Evolutionary conservation across 768 basidiomycete genomes (phyloP).

Genomic region (Mycena filopes): DNA sequence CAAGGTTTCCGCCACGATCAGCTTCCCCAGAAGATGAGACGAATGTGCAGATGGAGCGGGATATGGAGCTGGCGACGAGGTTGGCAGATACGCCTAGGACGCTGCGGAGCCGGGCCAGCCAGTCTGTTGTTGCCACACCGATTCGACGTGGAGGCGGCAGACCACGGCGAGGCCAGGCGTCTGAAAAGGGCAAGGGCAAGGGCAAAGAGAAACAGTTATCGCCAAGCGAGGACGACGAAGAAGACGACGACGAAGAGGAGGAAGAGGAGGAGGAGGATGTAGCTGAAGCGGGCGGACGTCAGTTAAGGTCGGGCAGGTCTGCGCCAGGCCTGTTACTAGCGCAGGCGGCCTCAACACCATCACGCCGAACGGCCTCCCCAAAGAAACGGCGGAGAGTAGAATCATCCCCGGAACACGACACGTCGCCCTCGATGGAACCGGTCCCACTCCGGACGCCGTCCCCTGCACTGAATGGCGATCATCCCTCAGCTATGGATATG

Average conservation of each 20-base stretch:
- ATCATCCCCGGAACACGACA: constrained; percentile 46
- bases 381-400: constrained; percentile 60
- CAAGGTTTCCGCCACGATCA: constrained; percentile 10
- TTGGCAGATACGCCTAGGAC: constrained; percentile 27
- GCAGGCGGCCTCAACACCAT: constrained; percentile 13
- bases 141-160: not conserved
- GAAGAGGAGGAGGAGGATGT: constrained; percentile 4
- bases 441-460: constrained; percentile 16
- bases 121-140: constrained; percentile 18
- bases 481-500: constrained; percentile 21
- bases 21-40: constrained; percentile 5
- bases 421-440: constrained; percentile 18
- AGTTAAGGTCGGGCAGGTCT: constrained; percentile 22
- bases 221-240: constrained; percentile 17
- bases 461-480: not conserved
- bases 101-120: constrained; percentile 20
- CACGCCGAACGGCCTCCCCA: constrained; percentile 39
- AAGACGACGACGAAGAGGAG: constrained; percentile 24
- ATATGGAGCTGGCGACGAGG: constrained; percentile 23
- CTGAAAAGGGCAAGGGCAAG: constrained; percentile 33
- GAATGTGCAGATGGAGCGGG: constrained; percentile 29
- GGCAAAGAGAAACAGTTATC: constrained; percentile 30
- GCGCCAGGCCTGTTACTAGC: constrained; percentile 22
- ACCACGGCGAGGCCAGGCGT: constrained; percentile 14
- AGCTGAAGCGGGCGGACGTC: constrained; percentile 9